A percentile compares a stretch with the other conserved stretches of the same genome.
These are phyloP conservation scores for Calonectria henricotiae DNA, from an alignment of 2,329 filamentous ascomycete genomes.

Conservation along the genomic window DNA sequence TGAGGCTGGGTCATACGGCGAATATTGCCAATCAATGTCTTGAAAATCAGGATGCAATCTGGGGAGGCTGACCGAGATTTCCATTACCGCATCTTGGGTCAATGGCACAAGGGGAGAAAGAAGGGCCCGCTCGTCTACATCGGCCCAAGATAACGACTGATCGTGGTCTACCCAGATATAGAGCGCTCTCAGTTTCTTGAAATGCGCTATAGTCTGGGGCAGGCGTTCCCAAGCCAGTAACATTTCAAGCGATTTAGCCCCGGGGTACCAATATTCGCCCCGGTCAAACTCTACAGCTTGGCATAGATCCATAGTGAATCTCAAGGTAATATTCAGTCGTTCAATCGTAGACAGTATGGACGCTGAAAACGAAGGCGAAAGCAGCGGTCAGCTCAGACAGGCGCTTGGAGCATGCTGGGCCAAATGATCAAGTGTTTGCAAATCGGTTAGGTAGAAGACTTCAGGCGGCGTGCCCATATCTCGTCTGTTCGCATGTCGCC, in stretches of 20 bases:
- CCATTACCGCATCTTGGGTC: neutral
- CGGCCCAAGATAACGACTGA: neutral
- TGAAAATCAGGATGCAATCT: neutral
- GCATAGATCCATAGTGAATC: neutral
- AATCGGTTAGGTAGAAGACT: slow-evolving; percentile 12
- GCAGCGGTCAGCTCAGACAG: neutral
- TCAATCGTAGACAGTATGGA: neutral
- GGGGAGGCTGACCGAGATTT: neutral
- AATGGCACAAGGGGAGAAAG: neutral
- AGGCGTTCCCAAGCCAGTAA: neutral
- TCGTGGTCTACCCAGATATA: slow-evolving; percentile 9
- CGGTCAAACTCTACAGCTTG: neutral
- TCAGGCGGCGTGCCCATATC: slow-evolving; percentile 2
- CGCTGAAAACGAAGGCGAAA: neutral
- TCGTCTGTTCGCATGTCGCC: slow-evolving; percentile 16
- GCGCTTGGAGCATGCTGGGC: neutral
- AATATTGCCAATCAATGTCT: slow-evolving; percentile 8
- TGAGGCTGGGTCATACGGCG: neutral
- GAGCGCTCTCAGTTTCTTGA: neutral
- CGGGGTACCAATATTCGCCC: neutral
- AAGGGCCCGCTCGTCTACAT: neutral
- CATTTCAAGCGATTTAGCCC: neutral
- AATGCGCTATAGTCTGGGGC: neutral
- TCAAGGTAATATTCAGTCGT: neutral
- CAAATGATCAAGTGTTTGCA: neutral